Percentiles rank a stretch among this genome's conserved stretches.
Evolutionary conservation across 2,329 filamentous ascomycete species (phyloP).

Genomic region (Ceratocystis harringtonii): DNA sequence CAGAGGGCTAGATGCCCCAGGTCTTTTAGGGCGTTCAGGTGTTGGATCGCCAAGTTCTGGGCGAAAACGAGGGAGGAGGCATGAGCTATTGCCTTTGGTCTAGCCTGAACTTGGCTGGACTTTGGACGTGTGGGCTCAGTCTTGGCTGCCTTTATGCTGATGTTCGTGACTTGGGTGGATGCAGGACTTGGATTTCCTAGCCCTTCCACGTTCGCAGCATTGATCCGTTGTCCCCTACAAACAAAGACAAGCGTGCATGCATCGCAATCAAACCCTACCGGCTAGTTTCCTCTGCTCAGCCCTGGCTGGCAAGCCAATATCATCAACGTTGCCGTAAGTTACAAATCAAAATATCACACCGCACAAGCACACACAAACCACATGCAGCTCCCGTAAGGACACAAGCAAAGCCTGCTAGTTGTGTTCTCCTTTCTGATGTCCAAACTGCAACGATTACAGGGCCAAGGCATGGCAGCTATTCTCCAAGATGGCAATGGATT

Average conservation of each 20-base stretch:
- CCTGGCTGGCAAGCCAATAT: too few species aligned
- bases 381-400: too few species aligned
- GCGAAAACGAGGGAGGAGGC: neutral
- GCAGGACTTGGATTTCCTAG: too few species aligned
- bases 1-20: neutral
- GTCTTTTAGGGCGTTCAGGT: neutral
- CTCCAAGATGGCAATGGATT: neutral
- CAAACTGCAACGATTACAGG: neutral
- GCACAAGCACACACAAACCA: too few species aligned
- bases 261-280: too few species aligned
- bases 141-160: neutral
- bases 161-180: too few species aligned
- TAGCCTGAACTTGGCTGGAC: neutral
- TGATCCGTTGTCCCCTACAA: too few species aligned
- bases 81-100: neutral
- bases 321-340: too few species aligned
- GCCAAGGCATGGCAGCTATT: neutral
- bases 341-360: too few species aligned
- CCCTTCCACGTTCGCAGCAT: too few species aligned
- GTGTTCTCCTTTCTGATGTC: neutral
- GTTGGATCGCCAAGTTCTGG: neutral
- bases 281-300: too few species aligned
- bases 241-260: neutral
- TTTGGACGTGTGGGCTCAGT: neutral
- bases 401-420: neutral